These are phyloP conservation scores for Eutrema japonicum DNA, from an alignment of 345 rosid genomes.

Conservation along the genomic window DNA sequence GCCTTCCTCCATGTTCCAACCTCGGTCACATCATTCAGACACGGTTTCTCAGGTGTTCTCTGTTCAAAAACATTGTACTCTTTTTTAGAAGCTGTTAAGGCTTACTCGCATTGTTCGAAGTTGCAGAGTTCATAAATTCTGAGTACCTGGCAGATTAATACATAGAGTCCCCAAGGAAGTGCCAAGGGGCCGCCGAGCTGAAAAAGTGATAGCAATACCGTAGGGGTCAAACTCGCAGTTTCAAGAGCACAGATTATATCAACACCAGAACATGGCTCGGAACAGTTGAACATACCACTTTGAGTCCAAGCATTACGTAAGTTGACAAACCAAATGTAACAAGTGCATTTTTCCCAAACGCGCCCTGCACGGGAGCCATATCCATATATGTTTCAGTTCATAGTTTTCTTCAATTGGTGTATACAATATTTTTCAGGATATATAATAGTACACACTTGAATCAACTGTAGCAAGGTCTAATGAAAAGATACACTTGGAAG, in stretches of 20 bases:
- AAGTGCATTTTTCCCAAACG: slow-evolving; percentile 77
- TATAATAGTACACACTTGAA: not conserved
- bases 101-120: slow-evolving; percentile 6
- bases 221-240: not conserved
- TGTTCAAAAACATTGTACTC: slow-evolving; percentile 33
- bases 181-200: slow-evolving; percentile 95
- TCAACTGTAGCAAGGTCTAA: slow-evolving; percentile 1
- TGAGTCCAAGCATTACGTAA: slow-evolving; percentile 80
- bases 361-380: slow-evolving; percentile 57
- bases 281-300: slow-evolving; percentile 64
- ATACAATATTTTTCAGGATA: not conserved
- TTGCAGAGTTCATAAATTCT: slow-evolving; percentile 10
- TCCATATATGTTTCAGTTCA: slow-evolving; percentile 9
- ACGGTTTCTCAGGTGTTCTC: slow-evolving; percentile 92
- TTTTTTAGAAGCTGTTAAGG: slow-evolving; percentile 3
- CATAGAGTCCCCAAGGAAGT: slow-evolving; percentile 94
- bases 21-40: slow-evolving; percentile 88
- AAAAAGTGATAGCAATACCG: not conserved
- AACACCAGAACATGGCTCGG: not conserved
- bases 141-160: slow-evolving; percentile 87
- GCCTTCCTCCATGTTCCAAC: slow-evolving; percentile 95
- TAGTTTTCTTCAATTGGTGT: not conserved
- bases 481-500: slow-evolving; percentile 4
- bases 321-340: slow-evolving; percentile 76
- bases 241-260: not conserved